Percentiles rank a stretch among this genome's conserved stretches.
Conservation (phyloP, 495 filamentous ascomycete species). For the Parmelia sp. region DNA sequence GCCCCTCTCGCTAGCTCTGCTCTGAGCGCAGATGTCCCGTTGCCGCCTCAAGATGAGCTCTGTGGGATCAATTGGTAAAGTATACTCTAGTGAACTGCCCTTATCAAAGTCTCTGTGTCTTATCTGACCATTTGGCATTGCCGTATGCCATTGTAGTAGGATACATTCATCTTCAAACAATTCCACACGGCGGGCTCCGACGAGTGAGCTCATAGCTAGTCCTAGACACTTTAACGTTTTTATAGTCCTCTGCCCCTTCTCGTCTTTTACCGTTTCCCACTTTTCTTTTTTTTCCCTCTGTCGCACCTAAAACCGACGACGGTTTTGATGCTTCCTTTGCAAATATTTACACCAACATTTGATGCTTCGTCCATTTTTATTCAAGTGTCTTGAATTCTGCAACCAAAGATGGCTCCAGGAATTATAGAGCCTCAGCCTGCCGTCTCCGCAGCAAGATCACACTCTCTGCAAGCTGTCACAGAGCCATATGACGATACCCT, state of each 20-base stretch:
- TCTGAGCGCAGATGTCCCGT: no score
- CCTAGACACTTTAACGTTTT: neutral
- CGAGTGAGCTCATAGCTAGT: neutral
- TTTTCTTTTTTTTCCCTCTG: neutral
- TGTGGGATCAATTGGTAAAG: no score
- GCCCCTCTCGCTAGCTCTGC: no score
- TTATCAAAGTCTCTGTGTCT: neutral
- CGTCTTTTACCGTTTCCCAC: neutral
- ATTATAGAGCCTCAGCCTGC: constrained; percentile 45
- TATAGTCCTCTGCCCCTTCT: neutral
- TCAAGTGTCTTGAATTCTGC: neutral
- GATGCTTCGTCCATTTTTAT: neutral
- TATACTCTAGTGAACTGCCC: no score
- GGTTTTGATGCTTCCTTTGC: neutral
- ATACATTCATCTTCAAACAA: neutral
- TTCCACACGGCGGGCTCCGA: constrained; percentile 11
- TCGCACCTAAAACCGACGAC: neutral
- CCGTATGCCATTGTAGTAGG: neutral
- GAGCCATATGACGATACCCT: constrained; percentile 61
- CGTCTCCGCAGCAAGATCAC: constrained; percentile 38
- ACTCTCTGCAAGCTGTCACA: constrained; percentile 50
- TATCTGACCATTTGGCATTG: neutral
- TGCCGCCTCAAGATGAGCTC: no score
- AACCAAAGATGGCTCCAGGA: constrained; percentile 54
- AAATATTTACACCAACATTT: neutral